Evolutionary conservation across 1,284 basidiomycete genomes (phyloP).

Genomic region (Neonothopanus nambi): DNA sequence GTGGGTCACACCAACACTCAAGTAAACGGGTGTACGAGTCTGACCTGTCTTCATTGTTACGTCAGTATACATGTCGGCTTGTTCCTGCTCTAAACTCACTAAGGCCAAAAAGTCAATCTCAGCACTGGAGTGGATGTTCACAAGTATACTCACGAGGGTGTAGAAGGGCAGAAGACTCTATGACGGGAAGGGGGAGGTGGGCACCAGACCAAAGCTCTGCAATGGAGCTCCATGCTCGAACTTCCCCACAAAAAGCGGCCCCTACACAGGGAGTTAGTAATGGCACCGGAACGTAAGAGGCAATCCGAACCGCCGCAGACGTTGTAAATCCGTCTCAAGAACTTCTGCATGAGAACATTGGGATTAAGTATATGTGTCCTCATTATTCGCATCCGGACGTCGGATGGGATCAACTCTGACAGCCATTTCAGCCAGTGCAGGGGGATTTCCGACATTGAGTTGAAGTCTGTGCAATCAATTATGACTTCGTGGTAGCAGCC

Average conservation of each 20-base stretch:
- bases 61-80: slow-evolving; percentile 50
- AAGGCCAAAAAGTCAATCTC: not conserved
- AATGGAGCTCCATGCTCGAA: slow-evolving; percentile 61
- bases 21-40: slow-evolving; percentile 60
- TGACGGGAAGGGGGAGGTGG: slow-evolving; percentile 49
- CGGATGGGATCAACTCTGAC: slow-evolving; percentile 74
- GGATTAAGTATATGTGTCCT: slow-evolving; percentile 76
- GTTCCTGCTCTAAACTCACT: slow-evolving; percentile 65
- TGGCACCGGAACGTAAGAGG: not conserved
- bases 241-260: slow-evolving; percentile 51
- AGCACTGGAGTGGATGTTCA: not conserved
- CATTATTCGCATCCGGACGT: slow-evolving; percentile 59
- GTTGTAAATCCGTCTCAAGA: slow-evolving; percentile 74
- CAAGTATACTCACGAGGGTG: slow-evolving; percentile 22
- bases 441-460: slow-evolving; percentile 76
- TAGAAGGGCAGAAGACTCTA: slow-evolving; percentile 41
- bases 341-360: slow-evolving; percentile 74
- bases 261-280: slow-evolving; percentile 37
- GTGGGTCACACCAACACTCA: slow-evolving; percentile 65
- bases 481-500: slow-evolving; percentile 70
- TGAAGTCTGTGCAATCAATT: slow-evolving; percentile 82
- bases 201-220: slow-evolving; percentile 48
- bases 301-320: slow-evolving; percentile 63
- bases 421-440: slow-evolving; percentile 82
- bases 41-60: slow-evolving; percentile 64